These are phyloP conservation scores for Dioscorea zingiberensis DNA, from an alignment of 106 monocot species.

Conservation along the genomic window DNA sequence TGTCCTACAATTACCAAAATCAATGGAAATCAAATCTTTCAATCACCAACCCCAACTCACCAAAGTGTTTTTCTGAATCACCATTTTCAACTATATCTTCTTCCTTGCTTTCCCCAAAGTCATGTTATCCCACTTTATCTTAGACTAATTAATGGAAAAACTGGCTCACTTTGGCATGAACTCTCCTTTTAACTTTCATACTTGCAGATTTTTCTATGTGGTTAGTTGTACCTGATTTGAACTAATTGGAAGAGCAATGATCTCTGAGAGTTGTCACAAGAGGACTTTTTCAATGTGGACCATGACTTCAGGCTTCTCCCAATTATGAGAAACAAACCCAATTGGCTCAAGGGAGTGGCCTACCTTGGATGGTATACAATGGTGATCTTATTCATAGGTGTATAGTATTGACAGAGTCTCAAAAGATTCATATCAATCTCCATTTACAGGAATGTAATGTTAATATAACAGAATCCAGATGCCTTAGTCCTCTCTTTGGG, in stretches of 20 bases:
- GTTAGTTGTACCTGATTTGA: not conserved
- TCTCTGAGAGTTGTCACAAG: not conserved
- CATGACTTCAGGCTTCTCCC: too few relatives aligned
- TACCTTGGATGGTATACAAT: not conserved
- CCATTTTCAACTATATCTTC: not conserved
- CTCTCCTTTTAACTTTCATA: not conserved
- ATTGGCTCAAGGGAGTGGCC: not conserved
- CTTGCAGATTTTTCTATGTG: not conserved
- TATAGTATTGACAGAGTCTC: not conserved
- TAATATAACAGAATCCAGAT: not conserved
- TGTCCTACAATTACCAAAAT: not conserved
- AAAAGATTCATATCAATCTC: too few relatives aligned
- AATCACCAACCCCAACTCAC: slow-evolving; percentile 1
- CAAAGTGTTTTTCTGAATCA: too few relatives aligned
- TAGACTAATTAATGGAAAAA: not conserved
- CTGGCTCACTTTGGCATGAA: not conserved
- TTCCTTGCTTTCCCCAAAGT: not conserved
- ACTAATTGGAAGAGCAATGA: not conserved
- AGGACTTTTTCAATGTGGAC: too few relatives aligned
- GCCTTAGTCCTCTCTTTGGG: slow-evolving; percentile 7
- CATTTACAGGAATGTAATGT: not conserved
- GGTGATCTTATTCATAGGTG: too few relatives aligned
- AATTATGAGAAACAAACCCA: not conserved
- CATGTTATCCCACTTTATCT: not conserved
- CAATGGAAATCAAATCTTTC: not conserved